A percentile compares a stretch with the other conserved stretches of the same genome.
These are phyloP conservation scores for Crithidia acanthocephali DNA, from an alignment of 208 protist genomes.

Conservation along the genomic window DNA sequence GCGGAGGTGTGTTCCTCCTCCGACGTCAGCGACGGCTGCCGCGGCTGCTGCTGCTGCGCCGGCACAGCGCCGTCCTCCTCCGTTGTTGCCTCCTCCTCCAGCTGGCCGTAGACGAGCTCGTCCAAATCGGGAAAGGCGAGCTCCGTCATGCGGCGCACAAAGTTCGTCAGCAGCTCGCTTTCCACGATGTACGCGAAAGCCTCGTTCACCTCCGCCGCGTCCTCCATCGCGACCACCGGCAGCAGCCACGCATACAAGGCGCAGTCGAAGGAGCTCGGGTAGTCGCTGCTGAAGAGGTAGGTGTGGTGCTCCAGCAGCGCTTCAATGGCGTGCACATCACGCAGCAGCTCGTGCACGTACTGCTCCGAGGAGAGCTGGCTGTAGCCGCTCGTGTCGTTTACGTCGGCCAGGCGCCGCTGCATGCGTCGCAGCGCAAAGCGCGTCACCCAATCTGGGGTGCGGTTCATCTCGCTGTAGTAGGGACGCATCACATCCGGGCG, in stretches of 20 bases:
- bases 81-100: slow-evolving; percentile 6
- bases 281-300: slow-evolving; percentile 39
- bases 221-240: slow-evolving; percentile 49
- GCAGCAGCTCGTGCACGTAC: slow-evolving; percentile 40
- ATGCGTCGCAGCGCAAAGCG: slow-evolving; percentile 38
- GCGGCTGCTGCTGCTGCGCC: neutral
- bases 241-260: slow-evolving; percentile 61
- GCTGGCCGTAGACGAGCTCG: slow-evolving; percentile 17
- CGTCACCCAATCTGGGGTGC: slow-evolving; percentile 37
- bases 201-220: slow-evolving; percentile 39
- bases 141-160: slow-evolving; percentile 54
- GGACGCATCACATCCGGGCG: slow-evolving; percentile 36
- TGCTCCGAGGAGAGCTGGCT: slow-evolving; percentile 42
- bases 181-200: slow-evolving; percentile 53
- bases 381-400: slow-evolving; percentile 42
- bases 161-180: slow-evolving; percentile 45
- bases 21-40: neutral
- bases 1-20: slow-evolving; percentile 4
- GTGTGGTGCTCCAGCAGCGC: slow-evolving; percentile 36
- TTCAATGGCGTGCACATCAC: slow-evolving; percentile 51
- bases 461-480: slow-evolving; percentile 53
- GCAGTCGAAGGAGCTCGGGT: slow-evolving; percentile 56
- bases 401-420: slow-evolving; percentile 18
- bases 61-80: neutral
- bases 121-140: slow-evolving; percentile 51